These are phyloP conservation scores for Zarea fungicola DNA, from an alignment of 2,329 filamentous ascomycete species.

Conservation along the genomic window DNA sequence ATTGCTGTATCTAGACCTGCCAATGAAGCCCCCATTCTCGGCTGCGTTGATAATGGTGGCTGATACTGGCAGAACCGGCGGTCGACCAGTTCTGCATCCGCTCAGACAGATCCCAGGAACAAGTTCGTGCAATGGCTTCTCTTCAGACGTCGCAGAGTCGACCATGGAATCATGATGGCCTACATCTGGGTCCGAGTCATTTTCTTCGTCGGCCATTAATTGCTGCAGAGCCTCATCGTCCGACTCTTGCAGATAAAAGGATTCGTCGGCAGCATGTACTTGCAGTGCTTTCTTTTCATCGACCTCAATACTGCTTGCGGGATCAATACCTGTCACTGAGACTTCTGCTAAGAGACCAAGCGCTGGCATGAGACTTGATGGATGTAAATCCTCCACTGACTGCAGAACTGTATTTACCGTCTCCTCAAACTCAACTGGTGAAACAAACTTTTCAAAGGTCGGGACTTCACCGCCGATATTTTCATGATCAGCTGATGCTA, in stretches of 20 bases:
- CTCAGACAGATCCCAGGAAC: conserved; percentile 38
- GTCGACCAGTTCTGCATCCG: conserved; percentile 32
- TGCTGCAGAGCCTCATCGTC: conserved; percentile 44
- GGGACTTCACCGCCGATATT: conserved; percentile 34
- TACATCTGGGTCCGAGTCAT: conserved; percentile 3
- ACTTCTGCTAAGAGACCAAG: conserved; percentile 35
- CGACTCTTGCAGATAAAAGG: conserved; percentile 45
- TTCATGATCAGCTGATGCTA: conserved; percentile 60
- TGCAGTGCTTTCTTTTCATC: conserved; percentile 56
- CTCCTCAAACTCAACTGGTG: conserved; percentile 45
- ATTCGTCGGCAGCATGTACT: conserved; percentile 42
- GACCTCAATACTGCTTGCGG: conserved; percentile 50
- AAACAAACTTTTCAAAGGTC: conserved; percentile 63
- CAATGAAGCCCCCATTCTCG: conserved; percentile 30
- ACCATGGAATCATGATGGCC: not conserved
- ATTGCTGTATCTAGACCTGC: conserved; percentile 16
- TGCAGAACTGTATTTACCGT: conserved; percentile 71
- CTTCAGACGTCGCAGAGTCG: not conserved
- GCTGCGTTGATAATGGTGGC: conserved; percentile 36
- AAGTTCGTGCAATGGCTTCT: not conserved
- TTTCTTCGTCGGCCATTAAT: conserved; percentile 15
- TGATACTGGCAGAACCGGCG: conserved; percentile 33
- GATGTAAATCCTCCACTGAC: conserved; percentile 83
- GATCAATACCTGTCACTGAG: conserved; percentile 20
- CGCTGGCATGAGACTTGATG: conserved; percentile 52